These are phyloP conservation scores for Allium sativum DNA, from an alignment of 106 monocot species.

Conservation along the genomic window DNA sequence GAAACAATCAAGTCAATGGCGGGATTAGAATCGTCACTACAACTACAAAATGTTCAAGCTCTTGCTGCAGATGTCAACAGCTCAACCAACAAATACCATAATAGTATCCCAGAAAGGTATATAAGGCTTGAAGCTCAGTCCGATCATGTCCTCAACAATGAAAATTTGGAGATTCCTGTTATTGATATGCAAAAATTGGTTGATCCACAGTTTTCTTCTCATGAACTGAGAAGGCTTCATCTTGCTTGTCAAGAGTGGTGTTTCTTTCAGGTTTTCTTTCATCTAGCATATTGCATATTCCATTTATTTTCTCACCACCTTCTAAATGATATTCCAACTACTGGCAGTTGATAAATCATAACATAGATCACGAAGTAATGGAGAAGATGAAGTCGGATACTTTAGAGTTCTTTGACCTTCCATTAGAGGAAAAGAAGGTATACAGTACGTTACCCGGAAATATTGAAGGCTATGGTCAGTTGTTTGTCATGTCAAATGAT, in stretches of 20 bases:
- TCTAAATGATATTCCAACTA: neutral
- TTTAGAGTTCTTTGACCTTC: slow-evolving; percentile 13
- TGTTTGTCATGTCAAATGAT: slow-evolving; percentile 12
- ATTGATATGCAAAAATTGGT: slow-evolving; percentile 29
- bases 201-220: slow-evolving; percentile 13
- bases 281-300: neutral
- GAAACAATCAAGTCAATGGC: no score
- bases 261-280: slow-evolving; percentile 35
- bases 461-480: slow-evolving; percentile 22
- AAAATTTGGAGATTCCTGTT: slow-evolving; percentile 13
- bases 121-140: slow-evolving; percentile 17
- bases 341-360: no score
- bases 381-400: slow-evolving; percentile 3
- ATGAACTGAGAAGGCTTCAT: slow-evolving; percentile 29
- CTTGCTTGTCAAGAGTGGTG: slow-evolving; percentile 31
- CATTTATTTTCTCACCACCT: neutral
- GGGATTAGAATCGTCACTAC: no score
- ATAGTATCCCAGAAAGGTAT: slow-evolving; percentile 23
- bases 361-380: slow-evolving; percentile 18
- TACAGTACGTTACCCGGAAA: slow-evolving; percentile 19
- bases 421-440: slow-evolving; percentile 13
- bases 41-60: slow-evolving; percentile 21
- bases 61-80: slow-evolving; percentile 3
- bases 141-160: slow-evolving; percentile 1
- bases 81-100: no score